Base-by-base conservation (phyloP, 2,329 filamentous ascomycete species). In the Colletotrichum sp. region DNA sequence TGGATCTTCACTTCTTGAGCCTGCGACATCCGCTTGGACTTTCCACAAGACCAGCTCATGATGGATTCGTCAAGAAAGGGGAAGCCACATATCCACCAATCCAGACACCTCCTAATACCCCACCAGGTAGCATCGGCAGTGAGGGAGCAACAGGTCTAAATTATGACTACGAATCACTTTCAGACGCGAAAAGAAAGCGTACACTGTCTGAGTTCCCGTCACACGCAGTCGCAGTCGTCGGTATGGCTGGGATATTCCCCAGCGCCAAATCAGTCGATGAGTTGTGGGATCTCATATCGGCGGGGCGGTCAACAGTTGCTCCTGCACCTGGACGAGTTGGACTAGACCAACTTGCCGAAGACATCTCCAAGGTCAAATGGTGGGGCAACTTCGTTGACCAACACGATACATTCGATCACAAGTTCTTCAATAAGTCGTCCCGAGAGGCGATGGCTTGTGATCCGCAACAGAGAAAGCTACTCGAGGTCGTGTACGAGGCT, bases 241-340 rank as follows among this genome's bases (percentile, higher is more conserved):
- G 85, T 34, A 84, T 83, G 74, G 83, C 82, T 3, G 86, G 86
- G 21, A 80, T 85, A 0, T 84, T 87, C 15, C 85, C 86, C 0
- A 85, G 85, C 5, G 82, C 81, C 5, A 81, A 81, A 0, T 80
- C 74, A 8, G 82, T 82, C 2, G 81, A 82, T 8, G 81, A 82
- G 38, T 80, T 86, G 24, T 84, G 82, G 82, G 66, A 81, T 6
- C 51, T 81, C 5, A 75, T 79, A 1, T 38, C 58, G 6, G n/a
- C 31, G 2, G 77, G 75, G 2, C 38, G 68, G 16, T 77, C 74
- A 54, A 73, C 24, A 36, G 55, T 24, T 34, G 61, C 71, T 75
- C 15, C 18, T 54, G 29, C 29, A 8, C 66, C 59, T 21, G 59
- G 36, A 13, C 21, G 66, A 38, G 36, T 65, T 2, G 67, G 66